Conservation (phyloP, 1,284 basidiomycete genomes). For the Tylopilus orsonianus region DNA sequence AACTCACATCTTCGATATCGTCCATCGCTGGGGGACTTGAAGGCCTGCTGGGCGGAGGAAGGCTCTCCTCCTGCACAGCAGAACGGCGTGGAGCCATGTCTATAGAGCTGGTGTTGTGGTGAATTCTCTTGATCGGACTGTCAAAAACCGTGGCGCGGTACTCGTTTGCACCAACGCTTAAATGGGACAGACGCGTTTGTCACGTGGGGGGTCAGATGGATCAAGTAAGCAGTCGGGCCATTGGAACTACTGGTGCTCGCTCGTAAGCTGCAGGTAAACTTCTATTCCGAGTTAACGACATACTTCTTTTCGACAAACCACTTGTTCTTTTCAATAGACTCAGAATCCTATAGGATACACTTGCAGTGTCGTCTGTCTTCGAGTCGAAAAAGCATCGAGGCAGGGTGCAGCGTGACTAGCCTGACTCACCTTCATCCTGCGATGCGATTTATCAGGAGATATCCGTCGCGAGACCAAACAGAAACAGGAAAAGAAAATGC, state of each 20-base stretch:
- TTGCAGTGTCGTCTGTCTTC: neutral
- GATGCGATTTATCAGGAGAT: no score
- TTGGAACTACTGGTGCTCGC: no score
- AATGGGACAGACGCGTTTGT: constrained; percentile 12
- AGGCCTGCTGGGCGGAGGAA: constrained; percentile 39
- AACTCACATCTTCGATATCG: constrained; percentile 44
- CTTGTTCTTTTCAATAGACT: neutral
- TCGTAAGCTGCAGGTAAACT: no score
- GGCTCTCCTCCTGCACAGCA: constrained; percentile 26
- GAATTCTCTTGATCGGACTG: neutral
- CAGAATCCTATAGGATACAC: no score
- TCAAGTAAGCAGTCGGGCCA: neutral
- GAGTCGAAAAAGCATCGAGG: no score
- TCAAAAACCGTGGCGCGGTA: neutral
- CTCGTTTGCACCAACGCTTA: neutral
- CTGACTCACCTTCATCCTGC: no score
- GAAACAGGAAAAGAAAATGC: constrained; percentile 31
- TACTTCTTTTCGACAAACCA: neutral
- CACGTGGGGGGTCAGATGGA: constrained; percentile 20
- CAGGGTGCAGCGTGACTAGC: no score
- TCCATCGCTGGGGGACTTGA: constrained; percentile 39
- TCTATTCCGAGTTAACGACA: neutral
- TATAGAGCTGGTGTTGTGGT: neutral
- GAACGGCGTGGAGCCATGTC: constrained; percentile 33
- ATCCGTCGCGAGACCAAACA: no score